Evolutionary conservation across 2,329 filamentous ascomycete species (phyloP), one percentile per base, ranked within the genome.

Genomic region (Neurospora sp.): DNA sequence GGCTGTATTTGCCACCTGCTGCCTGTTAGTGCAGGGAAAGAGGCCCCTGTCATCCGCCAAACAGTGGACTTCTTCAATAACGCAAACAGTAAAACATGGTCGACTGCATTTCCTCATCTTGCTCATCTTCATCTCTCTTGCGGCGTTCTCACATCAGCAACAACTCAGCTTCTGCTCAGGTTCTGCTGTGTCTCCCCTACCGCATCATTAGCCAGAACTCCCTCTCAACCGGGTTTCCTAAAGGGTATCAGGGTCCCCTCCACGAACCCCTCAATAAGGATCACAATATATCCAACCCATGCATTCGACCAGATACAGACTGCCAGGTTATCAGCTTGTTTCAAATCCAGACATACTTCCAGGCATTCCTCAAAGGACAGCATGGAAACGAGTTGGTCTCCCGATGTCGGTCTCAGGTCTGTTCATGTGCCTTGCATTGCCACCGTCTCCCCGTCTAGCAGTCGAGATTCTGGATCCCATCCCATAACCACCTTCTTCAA

Each of bases 1-100:
- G 8, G 2, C 8, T 2, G 41, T 4, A 11, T 23, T 11, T 46
- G 1, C 4, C 0, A 0, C 0, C 5, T 12, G 11, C 0, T 4
- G 1, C 33, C 23, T 62, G 28, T 36, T 62, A 62, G 6, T 4
- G 52, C 28, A 28, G 52, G 52, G 52, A 62, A 28, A 15, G 6
- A 62, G 4, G 52, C 15, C 52, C 52, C 15, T 62, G 52, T 36
- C 28, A 62, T 62, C 52, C 52, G 52, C 52, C 52, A 62, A 62
- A 62, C 52, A 36, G 52, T n/a, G 6, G 11, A 0, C 11, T 6
- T 52, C 17, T 43, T 43, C 8, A n/a, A 43, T 19, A 40, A 40
- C n/a, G 19, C 43, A 52, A 52, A 52, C 43, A 28, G 19, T 11
- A 19, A 43, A 46, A 46, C 43, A 52, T 52, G 10, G 19, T 28